These are phyloP conservation scores for Astragalus membranaceus DNA, from an alignment of 306 rosid genomes.

Conservation along the genomic window DNA sequence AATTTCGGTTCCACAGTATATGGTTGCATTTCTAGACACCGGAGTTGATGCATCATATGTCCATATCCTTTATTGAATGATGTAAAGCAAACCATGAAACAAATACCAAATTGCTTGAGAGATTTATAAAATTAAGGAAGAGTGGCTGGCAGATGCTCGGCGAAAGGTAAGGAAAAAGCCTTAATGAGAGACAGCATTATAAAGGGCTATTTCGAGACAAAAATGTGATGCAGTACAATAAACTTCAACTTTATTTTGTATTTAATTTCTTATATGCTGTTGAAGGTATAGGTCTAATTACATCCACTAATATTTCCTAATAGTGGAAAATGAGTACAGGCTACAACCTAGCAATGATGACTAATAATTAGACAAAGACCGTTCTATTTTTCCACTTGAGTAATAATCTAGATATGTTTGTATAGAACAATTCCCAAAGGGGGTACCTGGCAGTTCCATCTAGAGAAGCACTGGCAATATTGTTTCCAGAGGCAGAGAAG, in stretches of 20 bases:
- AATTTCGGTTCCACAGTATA: constrained; percentile 88
- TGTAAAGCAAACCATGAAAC: constrained; percentile 14
- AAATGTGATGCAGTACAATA: background rate
- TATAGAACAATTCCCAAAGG: background rate
- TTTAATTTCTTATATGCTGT: background rate
- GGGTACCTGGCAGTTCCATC: constrained; percentile 93
- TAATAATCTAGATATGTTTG: background rate
- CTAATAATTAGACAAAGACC: background rate
- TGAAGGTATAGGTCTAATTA: background rate
- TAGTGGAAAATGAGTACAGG: constrained; percentile 12
- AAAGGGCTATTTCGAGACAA: constrained; percentile 9
- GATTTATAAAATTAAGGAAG: constrained; percentile 11
- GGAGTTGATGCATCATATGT: constrained; percentile 86
- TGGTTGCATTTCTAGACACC: constrained; percentile 92
- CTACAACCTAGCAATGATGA: constrained; percentile 1
- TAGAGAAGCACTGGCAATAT: constrained; percentile 92
- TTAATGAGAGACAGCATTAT: background rate
- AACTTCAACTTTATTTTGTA: background rate
- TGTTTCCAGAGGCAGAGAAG: constrained; percentile 90
- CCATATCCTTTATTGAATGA: constrained; percentile 69
- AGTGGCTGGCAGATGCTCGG: background rate
- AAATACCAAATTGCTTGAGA: constrained; percentile 13
- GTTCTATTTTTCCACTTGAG: background rate
- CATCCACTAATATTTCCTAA: background rate
- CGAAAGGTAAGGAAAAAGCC: constrained; percentile 4